These are phyloP conservation scores for Volvox reticuliferus DNA, from an alignment of 139 green algal species.

Conservation along the genomic window DNA sequence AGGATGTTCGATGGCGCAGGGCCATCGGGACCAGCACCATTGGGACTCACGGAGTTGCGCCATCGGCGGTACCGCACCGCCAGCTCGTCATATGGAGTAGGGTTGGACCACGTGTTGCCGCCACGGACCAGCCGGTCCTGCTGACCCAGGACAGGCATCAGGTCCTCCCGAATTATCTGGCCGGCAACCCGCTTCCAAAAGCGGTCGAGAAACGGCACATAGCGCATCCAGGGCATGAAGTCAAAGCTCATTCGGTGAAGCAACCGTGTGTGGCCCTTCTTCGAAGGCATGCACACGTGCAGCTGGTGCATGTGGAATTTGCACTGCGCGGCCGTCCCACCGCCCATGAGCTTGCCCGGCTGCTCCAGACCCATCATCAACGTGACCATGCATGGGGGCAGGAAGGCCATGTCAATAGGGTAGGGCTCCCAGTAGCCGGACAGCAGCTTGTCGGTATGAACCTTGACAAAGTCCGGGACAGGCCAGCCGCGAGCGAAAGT, in stretches of 20 bases:
- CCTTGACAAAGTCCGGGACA: constrained; percentile 93
- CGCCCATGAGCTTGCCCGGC: constrained; percentile 90
- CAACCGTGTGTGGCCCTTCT: constrained; percentile 89
- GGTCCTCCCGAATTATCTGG: constrained; percentile 95
- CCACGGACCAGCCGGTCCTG: constrained; percentile 93
- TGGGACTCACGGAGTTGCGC: constrained; percentile 77
- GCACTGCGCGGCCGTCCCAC: constrained; percentile 81
- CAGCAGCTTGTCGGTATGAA: constrained; percentile 77
- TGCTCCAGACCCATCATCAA: constrained; percentile 92
- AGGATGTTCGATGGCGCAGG: neutral
- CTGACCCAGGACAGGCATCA: constrained; percentile 95
- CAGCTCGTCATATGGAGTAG: constrained; percentile 98
- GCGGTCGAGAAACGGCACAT: constrained; percentile 88
- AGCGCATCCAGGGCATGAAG: constrained; percentile 91
- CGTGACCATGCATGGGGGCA: constrained; percentile 92
- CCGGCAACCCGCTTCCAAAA: constrained; percentile 83
- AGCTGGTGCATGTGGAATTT: constrained; percentile 96
- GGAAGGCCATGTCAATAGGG: constrained; percentile 98
- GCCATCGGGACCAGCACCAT: neutral
- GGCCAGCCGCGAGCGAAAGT: constrained; percentile 98
- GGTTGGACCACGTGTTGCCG: constrained; percentile 92
- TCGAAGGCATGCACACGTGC: constrained; percentile 96
- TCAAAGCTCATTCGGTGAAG: constrained; percentile 98
- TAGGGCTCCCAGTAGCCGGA: constrained; percentile 97
- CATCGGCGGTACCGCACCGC: constrained; percentile 95